These are phyloP conservation scores for Saturnispora zaruensis DNA, from an alignment of 805 yeast species.

Conservation along the genomic window DNA sequence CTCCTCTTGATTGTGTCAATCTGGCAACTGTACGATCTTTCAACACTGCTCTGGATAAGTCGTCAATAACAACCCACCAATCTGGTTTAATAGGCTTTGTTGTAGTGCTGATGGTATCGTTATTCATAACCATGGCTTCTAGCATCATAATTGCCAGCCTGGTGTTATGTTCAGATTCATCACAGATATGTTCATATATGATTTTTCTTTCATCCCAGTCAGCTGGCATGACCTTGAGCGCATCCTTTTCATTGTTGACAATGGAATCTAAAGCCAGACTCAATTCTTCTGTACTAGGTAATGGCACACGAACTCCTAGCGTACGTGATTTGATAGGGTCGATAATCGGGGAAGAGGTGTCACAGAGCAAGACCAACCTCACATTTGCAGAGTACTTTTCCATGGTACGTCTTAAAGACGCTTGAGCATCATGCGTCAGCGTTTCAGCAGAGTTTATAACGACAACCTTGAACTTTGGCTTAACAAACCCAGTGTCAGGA, in stretches of 20 bases:
- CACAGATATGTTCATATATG: constrained; percentile 45
- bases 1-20: constrained; percentile 52
- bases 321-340: constrained; percentile 94
- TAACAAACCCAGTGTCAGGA: constrained; percentile 10
- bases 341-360: constrained; percentile 84
- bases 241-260: constrained; percentile 45
- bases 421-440: constrained; percentile 87
- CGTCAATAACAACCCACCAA: constrained; percentile 77
- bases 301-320: constrained; percentile 74
- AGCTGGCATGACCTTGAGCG: constrained; percentile 21
- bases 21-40: constrained; percentile 57
- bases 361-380: constrained; percentile 76
- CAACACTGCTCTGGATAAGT: constrained; percentile 51
- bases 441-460: constrained; percentile 89
- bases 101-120: constrained; percentile 38
- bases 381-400: constrained; percentile 86
- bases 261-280: constrained; percentile 45
- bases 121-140: constrained; percentile 74
- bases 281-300: constrained; percentile 63
- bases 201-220: constrained; percentile 28
- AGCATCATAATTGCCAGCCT: constrained; percentile 69
- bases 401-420: constrained; percentile 93
- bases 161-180: constrained; percentile 57
- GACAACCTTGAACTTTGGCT: constrained; percentile 64
- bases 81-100: constrained; percentile 65